These are phyloP conservation scores for Tritrichomonas musculus DNA, from an alignment of 208 protist genomes.

Conservation along the genomic window DNA sequence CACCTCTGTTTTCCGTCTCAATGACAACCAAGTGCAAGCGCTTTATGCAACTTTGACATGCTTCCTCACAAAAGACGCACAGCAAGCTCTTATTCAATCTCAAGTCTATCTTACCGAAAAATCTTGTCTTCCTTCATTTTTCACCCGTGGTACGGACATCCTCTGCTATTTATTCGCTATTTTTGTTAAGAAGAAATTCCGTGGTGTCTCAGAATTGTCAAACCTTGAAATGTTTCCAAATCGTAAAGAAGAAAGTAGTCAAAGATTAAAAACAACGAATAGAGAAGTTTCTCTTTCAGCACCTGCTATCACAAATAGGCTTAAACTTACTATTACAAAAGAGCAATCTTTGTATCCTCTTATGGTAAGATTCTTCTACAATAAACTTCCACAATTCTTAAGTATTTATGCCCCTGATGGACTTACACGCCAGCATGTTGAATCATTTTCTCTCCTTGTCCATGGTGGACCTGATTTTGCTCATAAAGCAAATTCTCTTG, in stretches of 20 bases:
- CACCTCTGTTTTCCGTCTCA: background rate
- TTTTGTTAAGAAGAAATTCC: conserved; percentile 22
- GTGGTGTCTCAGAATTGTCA: conserved; percentile 13
- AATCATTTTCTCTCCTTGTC: background rate
- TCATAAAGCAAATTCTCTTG: background rate
- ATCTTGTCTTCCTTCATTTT: background rate
- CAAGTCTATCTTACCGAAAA: background rate
- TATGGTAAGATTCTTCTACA: background rate
- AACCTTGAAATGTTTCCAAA: background rate
- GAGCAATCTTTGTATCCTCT: background rate
- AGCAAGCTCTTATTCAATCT: background rate
- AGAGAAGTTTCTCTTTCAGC: background rate
- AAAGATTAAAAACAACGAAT: background rate
- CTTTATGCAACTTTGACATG: background rate
- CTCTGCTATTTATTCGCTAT: conserved; percentile 25
- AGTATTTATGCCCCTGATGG: background rate
- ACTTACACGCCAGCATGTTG: background rate
- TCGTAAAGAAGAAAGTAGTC: background rate
- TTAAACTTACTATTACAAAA: background rate
- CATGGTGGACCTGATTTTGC: background rate
- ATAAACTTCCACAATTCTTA: conserved; percentile 13
- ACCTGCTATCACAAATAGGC: background rate
- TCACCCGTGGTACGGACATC: background rate
- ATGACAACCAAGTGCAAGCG: background rate
- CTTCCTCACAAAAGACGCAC: background rate